These are phyloP conservation scores for Venturiaceae sp. DNA, from an alignment of 2,329 filamentous ascomycete species.

Conservation along the genomic window DNA sequence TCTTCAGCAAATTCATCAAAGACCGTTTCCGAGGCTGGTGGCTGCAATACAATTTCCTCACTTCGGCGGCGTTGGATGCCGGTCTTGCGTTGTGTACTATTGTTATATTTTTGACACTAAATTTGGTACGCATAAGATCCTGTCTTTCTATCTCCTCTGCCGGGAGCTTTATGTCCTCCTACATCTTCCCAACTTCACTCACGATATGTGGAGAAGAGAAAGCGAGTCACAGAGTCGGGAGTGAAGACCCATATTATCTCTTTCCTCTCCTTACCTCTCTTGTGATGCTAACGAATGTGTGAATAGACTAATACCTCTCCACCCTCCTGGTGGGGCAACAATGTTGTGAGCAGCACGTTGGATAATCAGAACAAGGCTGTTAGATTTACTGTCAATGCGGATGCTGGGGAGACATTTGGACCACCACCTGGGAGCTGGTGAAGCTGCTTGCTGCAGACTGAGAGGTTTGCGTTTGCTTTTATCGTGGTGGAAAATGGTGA, in stretches of 20 bases:
- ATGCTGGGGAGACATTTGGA: constrained; percentile 8
- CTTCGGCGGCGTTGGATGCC: constrained; percentile 15
- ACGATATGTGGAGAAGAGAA: no score
- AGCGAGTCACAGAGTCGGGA: no score
- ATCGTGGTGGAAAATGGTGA: no score
- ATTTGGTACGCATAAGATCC: constrained; percentile 12
- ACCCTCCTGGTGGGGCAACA: constrained; percentile 56
- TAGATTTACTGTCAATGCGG: not conserved
- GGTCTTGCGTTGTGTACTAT: constrained; percentile 17
- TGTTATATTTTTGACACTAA: constrained; percentile 18
- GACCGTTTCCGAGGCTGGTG: constrained; percentile 17
- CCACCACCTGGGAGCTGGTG: constrained; percentile 3
- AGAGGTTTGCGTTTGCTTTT: no score
- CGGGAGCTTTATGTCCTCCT: no score
- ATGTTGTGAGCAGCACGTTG: constrained; percentile 32
- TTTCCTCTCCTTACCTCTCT: not conserved
- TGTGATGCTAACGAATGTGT: no score
- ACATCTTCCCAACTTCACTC: no score
- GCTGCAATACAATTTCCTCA: constrained; percentile 12
- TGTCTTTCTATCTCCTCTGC: constrained; percentile 12
- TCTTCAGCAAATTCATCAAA: constrained; percentile 17
- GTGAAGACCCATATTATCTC: no score
- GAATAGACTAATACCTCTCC: constrained; percentile 24
- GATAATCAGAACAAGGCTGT: constrained; percentile 7
- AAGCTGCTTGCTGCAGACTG: no score